These are phyloP conservation scores for Ceratocystis papillata DNA, from an alignment of 2,329 filamentous ascomycete species.

Conservation along the genomic window DNA sequence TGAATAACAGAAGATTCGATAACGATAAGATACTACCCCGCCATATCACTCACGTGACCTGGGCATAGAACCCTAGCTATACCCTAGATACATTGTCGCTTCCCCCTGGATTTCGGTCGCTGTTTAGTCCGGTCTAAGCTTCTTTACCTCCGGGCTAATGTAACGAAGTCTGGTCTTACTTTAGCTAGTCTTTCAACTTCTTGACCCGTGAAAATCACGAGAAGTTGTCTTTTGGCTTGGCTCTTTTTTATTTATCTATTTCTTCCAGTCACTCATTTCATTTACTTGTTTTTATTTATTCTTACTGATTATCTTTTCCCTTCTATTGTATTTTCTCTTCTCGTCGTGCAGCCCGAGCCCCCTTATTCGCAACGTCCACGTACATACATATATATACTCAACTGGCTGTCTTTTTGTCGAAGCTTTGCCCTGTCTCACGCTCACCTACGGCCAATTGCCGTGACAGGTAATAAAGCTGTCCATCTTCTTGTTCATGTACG, in stretches of 20 bases:
- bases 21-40: constrained; percentile 3
- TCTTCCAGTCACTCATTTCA: constrained; percentile 14
- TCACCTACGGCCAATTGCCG: not conserved
- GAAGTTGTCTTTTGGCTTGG: not conserved
- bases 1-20: not conserved
- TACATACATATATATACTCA: not conserved
- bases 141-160: not conserved
- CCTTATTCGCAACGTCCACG: not conserved
- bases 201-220: not conserved
- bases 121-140: not conserved
- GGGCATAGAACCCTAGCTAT: fast-evolving
- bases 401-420: too few species aligned
- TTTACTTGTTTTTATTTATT: constrained; percentile 2
- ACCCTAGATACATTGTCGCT: not conserved
- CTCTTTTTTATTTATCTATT: not conserved
- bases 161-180: not conserved
- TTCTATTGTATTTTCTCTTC: not conserved
- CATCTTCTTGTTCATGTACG: not conserved
- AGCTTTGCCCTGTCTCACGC: not conserved
- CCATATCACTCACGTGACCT: not conserved
- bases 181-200: not conserved
- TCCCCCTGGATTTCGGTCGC: not conserved
- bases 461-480: not conserved
- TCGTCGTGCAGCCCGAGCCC: not conserved
- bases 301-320: constrained; percentile 5